Evolutionary conservation across 148 eudicot species (phyloP), one percentile per base, ranked within the genome.

Genomic region (Polygonum maritimum): DNA sequence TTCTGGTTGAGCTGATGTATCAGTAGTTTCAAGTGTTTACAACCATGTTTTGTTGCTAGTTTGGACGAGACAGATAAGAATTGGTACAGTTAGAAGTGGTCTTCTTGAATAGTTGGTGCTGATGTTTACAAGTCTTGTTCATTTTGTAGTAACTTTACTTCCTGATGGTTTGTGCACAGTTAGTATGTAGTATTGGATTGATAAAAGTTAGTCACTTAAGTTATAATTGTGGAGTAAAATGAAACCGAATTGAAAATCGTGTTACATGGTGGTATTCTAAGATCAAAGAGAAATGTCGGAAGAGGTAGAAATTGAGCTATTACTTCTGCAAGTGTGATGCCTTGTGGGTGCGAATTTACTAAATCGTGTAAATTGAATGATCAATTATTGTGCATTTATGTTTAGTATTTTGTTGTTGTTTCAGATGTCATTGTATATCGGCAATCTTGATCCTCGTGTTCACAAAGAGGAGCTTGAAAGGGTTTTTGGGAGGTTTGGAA

Each of bases 361-460:
- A 31, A 8, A 7, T 1, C 33, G 3, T 63, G 69, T 63, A 4
- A 31, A 63, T 31, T 13, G 40, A 63, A 31, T 26, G 14, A 10
- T 63, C 40, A 33, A 12, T 62, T 63, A 6, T 31, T 63, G 69
- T 72, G 57, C 35, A 31, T 44, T 73, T 2, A 14, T 57, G 35
- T 39, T 47, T 49, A 11, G 16, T 26, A 4, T 41, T 80, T 2
- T 62, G 5, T 71, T 69, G 75, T 75, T 70, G 44, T 10, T 74
- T 69, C 85, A 86, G 92, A 89, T 89, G 92, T 87, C 92, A 79
- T 80, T 87, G 82, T 89, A 89, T 84, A 67, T 89, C 48, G 89
- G 87, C 7, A 89, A 85, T 73, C 35, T 89, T 57, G 77, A 87
- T 7, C 76, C 87, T 58, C 81, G 78, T 33, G 76, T 77, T 48